phyloP scores from a whole-genome alignment of 2,329 filamentous ascomycete species.

The Colletotrichum euphorbiae region DNA sequence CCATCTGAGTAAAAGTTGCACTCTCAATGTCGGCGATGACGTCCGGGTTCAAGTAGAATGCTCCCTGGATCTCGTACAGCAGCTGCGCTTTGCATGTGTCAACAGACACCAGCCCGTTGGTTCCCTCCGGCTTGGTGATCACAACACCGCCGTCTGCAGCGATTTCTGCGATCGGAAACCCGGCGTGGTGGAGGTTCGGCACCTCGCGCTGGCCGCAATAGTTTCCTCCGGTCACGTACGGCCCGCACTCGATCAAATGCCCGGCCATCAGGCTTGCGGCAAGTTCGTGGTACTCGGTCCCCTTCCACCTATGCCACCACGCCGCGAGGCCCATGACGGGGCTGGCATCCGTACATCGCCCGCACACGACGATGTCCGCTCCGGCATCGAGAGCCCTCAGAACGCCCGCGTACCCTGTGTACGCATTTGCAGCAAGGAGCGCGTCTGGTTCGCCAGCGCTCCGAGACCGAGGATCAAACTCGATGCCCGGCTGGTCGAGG shows the following conservation, averaged over 20 bases:
- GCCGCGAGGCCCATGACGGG: constrained; percentile 67
- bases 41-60: constrained; percentile 61
- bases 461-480: constrained; percentile 15
- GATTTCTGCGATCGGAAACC: constrained; percentile 54
- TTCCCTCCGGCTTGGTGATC: constrained; percentile 50
- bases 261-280: constrained; percentile 63
- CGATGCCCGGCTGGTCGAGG: constrained; percentile 37
- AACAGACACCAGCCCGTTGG: constrained; percentile 52
- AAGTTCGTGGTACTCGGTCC: constrained; percentile 59
- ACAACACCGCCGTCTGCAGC: constrained; percentile 47
- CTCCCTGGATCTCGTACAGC: constrained; percentile 41
- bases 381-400: constrained; percentile 54
- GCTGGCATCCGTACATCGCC: constrained; percentile 60
- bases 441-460: background rate
- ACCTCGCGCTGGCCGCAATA: constrained; percentile 62
- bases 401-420: constrained; percentile 63
- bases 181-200: constrained; percentile 48
- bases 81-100: constrained; percentile 58
- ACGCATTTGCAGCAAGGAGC: constrained; percentile 57
- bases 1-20: constrained; percentile 51
- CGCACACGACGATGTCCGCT: constrained; percentile 62
- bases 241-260: constrained; percentile 65
- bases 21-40: constrained; percentile 56
- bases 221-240: constrained; percentile 66
- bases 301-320: constrained; percentile 66